A percentile compares a stretch with the other conserved stretches of the same genome.
These are phyloP conservation scores for Xylariaceae sp. DNA, from an alignment of 2,329 filamentous ascomycete species.

Conservation along the genomic window DNA sequence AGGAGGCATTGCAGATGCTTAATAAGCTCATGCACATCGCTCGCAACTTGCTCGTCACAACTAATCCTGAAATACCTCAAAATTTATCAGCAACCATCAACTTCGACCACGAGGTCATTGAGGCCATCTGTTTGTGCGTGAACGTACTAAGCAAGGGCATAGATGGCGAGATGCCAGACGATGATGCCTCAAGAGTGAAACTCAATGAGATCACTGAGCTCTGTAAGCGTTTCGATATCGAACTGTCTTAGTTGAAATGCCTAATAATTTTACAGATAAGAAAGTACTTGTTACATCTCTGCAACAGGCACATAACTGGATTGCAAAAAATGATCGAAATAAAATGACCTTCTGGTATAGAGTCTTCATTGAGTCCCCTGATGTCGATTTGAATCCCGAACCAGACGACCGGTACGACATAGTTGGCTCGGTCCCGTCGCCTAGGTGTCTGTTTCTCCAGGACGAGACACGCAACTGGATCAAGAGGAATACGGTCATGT, in stretches of 20 bases:
- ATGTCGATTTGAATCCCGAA: slow-evolving; percentile 54
- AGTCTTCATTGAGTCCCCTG: slow-evolving; percentile 62
- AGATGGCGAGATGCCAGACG: slow-evolving; percentile 64
- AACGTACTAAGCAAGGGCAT: slow-evolving; percentile 72
- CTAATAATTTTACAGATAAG: slow-evolving; percentile 56
- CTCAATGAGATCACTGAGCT: slow-evolving; percentile 68
- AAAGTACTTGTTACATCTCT: slow-evolving; percentile 69
- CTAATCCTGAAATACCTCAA: slow-evolving; percentile 68
- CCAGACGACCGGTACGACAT: slow-evolving; percentile 57
- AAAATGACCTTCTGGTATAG: slow-evolving; percentile 74
- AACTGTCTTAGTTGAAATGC: not conserved
- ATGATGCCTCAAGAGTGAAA: slow-evolving; percentile 62
- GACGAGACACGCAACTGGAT: slow-evolving; percentile 68
- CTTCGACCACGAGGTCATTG: slow-evolving; percentile 70
- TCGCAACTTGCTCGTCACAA: slow-evolving; percentile 67
- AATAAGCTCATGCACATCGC: slow-evolving; percentile 73
- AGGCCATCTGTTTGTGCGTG: slow-evolving; percentile 68
- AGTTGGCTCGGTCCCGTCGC: slow-evolving; percentile 55
- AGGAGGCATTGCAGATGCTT: slow-evolving; percentile 66
- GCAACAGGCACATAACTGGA: slow-evolving; percentile 73
- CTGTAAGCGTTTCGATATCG: slow-evolving; percentile 51
- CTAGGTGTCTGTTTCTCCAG: slow-evolving; percentile 63
- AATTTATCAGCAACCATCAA: slow-evolving; percentile 68
- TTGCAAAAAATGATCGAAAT: slow-evolving; percentile 70
- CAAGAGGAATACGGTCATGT: slow-evolving; percentile 64